These are phyloP conservation scores for Neopestalotiopsis rosae DNA, from an alignment of 2,329 filamentous ascomycete genomes.

Conservation along the genomic window DNA sequence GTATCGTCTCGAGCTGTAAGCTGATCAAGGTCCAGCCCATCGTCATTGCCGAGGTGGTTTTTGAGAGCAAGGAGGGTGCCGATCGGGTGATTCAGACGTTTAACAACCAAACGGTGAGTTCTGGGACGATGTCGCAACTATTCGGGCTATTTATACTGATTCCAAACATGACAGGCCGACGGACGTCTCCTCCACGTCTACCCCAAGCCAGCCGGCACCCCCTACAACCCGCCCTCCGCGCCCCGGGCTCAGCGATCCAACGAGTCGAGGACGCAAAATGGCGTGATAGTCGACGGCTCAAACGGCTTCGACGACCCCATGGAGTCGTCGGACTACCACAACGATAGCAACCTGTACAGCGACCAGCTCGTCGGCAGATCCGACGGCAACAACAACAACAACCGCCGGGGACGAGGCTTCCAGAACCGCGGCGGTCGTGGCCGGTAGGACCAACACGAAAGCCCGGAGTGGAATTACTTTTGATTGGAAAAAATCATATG, in stretches of 20 bases:
- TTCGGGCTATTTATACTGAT: background rate
- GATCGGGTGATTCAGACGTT: constrained; percentile 78
- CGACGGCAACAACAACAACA: constrained; percentile 8
- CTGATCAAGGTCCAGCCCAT: constrained; percentile 72
- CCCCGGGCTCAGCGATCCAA: constrained; percentile 38
- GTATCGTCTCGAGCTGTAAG: constrained; percentile 69
- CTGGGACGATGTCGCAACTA: background rate
- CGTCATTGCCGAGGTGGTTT: constrained; percentile 79
- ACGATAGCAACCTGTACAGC: constrained; percentile 53
- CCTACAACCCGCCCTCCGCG: constrained; percentile 30
- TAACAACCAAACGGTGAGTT: constrained; percentile 75
- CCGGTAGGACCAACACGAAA: background rate
- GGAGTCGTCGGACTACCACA: constrained; percentile 40
- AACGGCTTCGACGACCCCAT: constrained; percentile 59
- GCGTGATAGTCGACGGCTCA: constrained; percentile 57
- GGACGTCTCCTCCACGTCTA: constrained; percentile 77
- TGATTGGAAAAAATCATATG: background rate
- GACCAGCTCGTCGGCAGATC: constrained; percentile 36
- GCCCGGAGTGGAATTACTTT: background rate
- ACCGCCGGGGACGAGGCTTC: constrained; percentile 16
- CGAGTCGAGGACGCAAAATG: constrained; percentile 35
- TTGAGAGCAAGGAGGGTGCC: constrained; percentile 73
- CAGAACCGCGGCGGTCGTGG: constrained; percentile 10
- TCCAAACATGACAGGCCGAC: constrained; percentile 62
- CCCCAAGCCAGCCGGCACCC: constrained; percentile 59